Conservation (phyloP, 352 stramenopile species). For the Globisporangium ultimum region DNA sequence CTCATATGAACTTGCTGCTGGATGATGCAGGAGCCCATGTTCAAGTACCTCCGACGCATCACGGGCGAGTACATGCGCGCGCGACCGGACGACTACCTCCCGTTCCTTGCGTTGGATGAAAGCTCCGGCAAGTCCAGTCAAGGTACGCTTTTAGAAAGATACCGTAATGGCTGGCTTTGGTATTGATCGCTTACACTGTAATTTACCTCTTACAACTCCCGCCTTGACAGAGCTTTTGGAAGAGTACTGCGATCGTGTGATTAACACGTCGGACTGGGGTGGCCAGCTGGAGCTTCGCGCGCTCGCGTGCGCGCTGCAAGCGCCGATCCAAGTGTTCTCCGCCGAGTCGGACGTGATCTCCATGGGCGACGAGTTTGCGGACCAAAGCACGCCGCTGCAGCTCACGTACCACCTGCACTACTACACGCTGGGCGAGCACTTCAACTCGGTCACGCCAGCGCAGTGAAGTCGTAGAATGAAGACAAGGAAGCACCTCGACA, state of each 20-base stretch:
- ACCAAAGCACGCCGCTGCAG: constrained; percentile 73
- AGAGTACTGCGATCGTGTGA: constrained; percentile 91
- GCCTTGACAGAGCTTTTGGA: constrained; percentile 64
- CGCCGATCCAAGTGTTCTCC: constrained; percentile 92
- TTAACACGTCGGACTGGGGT: constrained; percentile 93
- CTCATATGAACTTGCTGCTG: no score
- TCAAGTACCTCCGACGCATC: constrained; percentile 64
- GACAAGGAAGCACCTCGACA: not conserved
- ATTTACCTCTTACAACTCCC: not conserved
- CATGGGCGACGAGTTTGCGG: constrained; percentile 86
- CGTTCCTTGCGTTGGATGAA: constrained; percentile 84
- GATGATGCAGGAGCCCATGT: constrained; percentile 29
- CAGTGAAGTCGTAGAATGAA: constrained; percentile 1
- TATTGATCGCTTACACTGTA: not conserved
- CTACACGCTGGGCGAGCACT: constrained; percentile 98
- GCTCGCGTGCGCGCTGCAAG: constrained; percentile 80
- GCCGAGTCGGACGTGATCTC: constrained; percentile 82
- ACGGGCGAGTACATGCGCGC: constrained; percentile 79
- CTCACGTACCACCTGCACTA: constrained; percentile 97
- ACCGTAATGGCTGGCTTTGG: not conserved
- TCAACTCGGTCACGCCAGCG: constrained; percentile 91
- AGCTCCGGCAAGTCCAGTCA: constrained; percentile 27
- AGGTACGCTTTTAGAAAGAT: constrained; percentile 16
- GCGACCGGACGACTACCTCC: constrained; percentile 90
- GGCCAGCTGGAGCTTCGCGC: constrained; percentile 96